A percentile compares a stretch with the other conserved stretches of the same genome.
These are phyloP conservation scores for Pichia manshurica DNA, from an alignment of 805 yeast genomes.

Conservation along the genomic window DNA sequence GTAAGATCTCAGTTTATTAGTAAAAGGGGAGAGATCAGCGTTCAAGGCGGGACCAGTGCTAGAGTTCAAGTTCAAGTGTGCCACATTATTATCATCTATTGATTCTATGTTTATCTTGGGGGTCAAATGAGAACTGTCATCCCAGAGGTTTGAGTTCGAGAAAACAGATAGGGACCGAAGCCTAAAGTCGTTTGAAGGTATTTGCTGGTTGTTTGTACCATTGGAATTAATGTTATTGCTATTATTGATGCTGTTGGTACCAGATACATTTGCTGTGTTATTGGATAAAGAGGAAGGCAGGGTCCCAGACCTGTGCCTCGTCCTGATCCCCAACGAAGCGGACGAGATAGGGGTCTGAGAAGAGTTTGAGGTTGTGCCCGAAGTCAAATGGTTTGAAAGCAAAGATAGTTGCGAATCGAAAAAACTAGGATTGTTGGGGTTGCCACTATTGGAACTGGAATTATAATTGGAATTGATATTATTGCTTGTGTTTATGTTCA, in stretches of 20 bases:
- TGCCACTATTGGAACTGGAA: background rate
- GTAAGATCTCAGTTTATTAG: constrained; percentile 42
- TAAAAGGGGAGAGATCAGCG: constrained; percentile 2
- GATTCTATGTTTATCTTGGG: constrained; percentile 26
- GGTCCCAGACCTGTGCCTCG: constrained; percentile 74
- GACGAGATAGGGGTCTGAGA: background rate
- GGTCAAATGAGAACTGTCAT: constrained; percentile 6
- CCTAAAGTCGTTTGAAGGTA: background rate
- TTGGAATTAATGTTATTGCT: constrained; percentile 11
- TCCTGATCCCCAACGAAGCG: constrained; percentile 32
- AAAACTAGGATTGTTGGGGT: too few species aligned
- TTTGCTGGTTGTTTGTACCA: background rate
- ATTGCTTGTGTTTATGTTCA: background rate
- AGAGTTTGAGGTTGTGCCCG: too few species aligned
- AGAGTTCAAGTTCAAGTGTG: background rate
- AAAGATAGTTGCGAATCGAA: too few species aligned
- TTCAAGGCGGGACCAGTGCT: constrained; percentile 12
- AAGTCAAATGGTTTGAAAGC: too few species aligned
- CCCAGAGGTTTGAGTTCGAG: constrained; percentile 1
- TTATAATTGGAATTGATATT: background rate
- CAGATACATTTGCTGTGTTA: background rate
- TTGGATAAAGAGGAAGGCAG: constrained; percentile 44
- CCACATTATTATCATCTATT: background rate
- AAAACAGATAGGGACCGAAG: constrained; percentile 1
- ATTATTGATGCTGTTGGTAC: too few species aligned